Evolutionary conservation across 2,329 filamentous ascomycete genomes (phyloP), one percentile per base, ranked within the genome.

Genomic region (Rhynchosporium graminicola): DNA sequence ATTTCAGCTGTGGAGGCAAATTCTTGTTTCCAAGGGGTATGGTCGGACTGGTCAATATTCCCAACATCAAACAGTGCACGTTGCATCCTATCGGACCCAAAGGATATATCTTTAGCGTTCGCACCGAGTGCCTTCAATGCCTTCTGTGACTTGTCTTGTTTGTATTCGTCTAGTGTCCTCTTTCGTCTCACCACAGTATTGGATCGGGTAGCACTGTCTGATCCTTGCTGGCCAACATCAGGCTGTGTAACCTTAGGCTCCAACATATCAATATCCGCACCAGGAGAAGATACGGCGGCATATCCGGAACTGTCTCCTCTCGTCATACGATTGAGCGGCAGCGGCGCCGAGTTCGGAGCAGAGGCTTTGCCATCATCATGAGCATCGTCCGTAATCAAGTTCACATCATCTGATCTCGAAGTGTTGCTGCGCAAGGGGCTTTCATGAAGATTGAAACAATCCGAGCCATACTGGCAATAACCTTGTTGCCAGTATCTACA

Each of bases 41-140:
- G 26, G 9, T 55, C 12, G 10, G 15, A n/a, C 10, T 45, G 10
- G 20, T 50, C 58, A 12, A 69, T 40, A 13, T 66, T 59, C 10
- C 63, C 68, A 59, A 70, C 68, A 38, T 70, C 65, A 33, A 72
- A 43, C 3, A 60, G 15, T 29, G 67, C 8, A 13, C 61, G 43
- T 42, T 57, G 52, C 13, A 40, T 48, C 9, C 57, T 63, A 28
- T 67, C 61, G 10, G 8, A 38, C 8, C 70, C 71, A 67, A 73
- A 69, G 15, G 47, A 47, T 12, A 71, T 61, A 15, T 67, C 50
- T 61, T 73, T 73, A 7, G 55, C 60, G 55, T 57, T 45, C 6
- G 29, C 31, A 48, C 60, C 60, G 12, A 50, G 33, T 13, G 13
- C 36, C 20, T 63, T 62, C 2, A 59, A 13, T 7, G 52, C 50